Percentiles rank a stretch among this genome's conserved stretches.
Conservation (phyloP, 1,284 basidiomycete genomes). For the Ceratobasidium sp. region DNA sequence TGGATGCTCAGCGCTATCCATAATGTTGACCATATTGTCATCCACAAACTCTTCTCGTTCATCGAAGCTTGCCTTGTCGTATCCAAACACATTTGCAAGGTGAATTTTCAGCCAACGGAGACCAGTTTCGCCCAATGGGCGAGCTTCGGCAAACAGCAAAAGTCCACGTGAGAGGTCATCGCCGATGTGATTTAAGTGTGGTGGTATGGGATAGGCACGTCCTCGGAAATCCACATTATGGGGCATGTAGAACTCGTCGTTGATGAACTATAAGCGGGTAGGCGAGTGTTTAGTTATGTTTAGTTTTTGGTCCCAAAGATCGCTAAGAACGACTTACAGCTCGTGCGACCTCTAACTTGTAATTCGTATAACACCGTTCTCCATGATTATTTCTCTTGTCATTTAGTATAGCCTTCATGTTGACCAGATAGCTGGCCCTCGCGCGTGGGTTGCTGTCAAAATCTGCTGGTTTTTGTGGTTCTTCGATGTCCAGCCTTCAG, state of each 20-base stretch:
- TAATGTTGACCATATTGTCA: slow-evolving; percentile 79
- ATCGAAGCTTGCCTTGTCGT: slow-evolving; percentile 93
- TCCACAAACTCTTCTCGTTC: slow-evolving; percentile 87
- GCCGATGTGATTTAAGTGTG: slow-evolving; percentile 95
- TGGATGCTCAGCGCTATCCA: slow-evolving; percentile 88
- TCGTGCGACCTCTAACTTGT: slow-evolving; percentile 96
- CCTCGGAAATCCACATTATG: slow-evolving; percentile 99
- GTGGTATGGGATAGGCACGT: slow-evolving; percentile 95
- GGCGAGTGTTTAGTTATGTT: slow-evolving; percentile 28
- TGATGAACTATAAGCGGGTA: slow-evolving; percentile 68
- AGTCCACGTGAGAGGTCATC: slow-evolving; percentile 94
- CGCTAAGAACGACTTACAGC: slow-evolving; percentile 67
- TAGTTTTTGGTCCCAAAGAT: slow-evolving; percentile 34
- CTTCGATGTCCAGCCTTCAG: slow-evolving; percentile 62
- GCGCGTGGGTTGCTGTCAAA: slow-evolving; percentile 73
- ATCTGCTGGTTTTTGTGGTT: slow-evolving; percentile 73
- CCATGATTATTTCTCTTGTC: slow-evolving; percentile 85
- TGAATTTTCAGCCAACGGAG: slow-evolving; percentile 92
- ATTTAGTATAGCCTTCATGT: slow-evolving; percentile 70
- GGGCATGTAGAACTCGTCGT: slow-evolving; percentile 91
- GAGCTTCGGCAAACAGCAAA: slow-evolving; percentile 83
- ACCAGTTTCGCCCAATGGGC: slow-evolving; percentile 83
- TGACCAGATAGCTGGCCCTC: slow-evolving; percentile 68
- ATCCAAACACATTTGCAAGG: slow-evolving; percentile 91
- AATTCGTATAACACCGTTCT: slow-evolving; percentile 93